A percentile compares a stretch with the other conserved stretches of the same genome.
These are phyloP conservation scores for Diospyros kaki DNA, from an alignment of 148 eudicot genomes.

Conservation along the genomic window DNA sequence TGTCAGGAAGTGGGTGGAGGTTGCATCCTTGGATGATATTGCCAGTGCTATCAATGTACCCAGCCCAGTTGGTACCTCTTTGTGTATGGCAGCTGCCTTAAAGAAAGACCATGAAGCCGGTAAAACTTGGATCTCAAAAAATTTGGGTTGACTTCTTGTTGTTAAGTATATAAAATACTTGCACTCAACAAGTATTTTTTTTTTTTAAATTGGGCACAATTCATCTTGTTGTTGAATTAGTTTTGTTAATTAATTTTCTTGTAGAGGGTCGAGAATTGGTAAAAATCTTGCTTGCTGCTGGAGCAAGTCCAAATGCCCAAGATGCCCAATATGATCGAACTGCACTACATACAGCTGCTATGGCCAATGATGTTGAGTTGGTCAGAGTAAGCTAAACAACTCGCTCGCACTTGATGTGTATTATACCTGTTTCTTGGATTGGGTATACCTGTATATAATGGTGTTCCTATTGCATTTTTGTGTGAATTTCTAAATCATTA, in stretches of 20 bases:
- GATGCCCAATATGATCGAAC: conserved; percentile 79
- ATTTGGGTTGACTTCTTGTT: background rate
- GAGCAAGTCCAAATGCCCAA: conserved; percentile 84
- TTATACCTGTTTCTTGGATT: background rate
- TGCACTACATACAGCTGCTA: conserved; percentile 87
- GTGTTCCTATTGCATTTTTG: conserved; percentile 1
- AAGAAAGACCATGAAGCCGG: conserved; percentile 96
- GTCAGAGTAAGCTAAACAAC: conserved; percentile 56
- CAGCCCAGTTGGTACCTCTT: conserved; percentile 78
- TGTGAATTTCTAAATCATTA: background rate
- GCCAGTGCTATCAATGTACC: conserved; percentile 75
- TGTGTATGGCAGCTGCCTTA: conserved; percentile 93
- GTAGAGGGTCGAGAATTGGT: conserved; percentile 96
- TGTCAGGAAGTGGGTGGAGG: conserved; percentile 86
- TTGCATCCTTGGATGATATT: conserved; percentile 74
- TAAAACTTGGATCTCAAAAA: conserved; percentile 23
- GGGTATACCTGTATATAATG: background rate
- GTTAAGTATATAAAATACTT: background rate
- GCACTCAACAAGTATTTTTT: background rate
- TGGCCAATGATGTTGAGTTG: conserved; percentile 85
- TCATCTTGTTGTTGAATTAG: background rate
- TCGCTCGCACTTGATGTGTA: background rate
- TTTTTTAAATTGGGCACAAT: background rate
- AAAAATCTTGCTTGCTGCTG: conserved; percentile 72
- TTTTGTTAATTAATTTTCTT: conserved; percentile 13